Evolutionary conservation across 179 eudicot genomes (phyloP).

Genomic region (Spinacia oleracea): DNA sequence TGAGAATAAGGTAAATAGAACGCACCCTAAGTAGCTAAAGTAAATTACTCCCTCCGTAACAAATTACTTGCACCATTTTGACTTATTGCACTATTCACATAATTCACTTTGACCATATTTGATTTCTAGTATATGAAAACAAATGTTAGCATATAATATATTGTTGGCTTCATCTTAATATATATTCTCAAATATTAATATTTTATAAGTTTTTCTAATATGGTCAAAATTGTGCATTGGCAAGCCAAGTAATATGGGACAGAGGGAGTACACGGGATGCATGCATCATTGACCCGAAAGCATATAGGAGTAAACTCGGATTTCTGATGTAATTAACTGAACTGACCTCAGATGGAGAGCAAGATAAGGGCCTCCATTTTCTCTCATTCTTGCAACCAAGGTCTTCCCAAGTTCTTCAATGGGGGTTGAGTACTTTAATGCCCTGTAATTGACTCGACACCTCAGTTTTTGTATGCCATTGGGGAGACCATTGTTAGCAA

Average conservation of each 20-base stretch:
- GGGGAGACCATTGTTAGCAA: conserved; percentile 84
- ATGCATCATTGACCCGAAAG: not conserved
- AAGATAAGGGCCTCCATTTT: conserved; percentile 72
- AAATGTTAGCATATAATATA: too few species aligned
- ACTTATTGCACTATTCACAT: too few species aligned
- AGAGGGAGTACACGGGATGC: not conserved
- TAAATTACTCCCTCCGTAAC: too few species aligned
- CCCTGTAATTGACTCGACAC: conserved; percentile 88
- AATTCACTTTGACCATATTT: too few species aligned
- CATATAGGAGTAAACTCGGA: not conserved
- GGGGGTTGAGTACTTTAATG: conserved; percentile 79
- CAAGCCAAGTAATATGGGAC: too few species aligned
- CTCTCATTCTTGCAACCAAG: conserved; percentile 82
- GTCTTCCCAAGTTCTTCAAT: conserved; percentile 79
- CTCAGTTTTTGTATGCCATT: conserved; percentile 79
- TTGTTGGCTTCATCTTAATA: too few species aligned
- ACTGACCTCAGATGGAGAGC: conserved; percentile 89
- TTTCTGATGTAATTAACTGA: not conserved
- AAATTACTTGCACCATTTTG: too few species aligned
- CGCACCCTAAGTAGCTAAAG: not conserved
- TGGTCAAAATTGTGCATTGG: too few species aligned
- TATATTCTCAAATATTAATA: too few species aligned
- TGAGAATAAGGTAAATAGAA: too few species aligned
- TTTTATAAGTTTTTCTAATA: too few species aligned
- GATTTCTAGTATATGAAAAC: too few species aligned